These are phyloP conservation scores for Cryptococcus depauperatus DNA, from an alignment of 1,284 basidiomycete species.

Conservation along the genomic window DNA sequence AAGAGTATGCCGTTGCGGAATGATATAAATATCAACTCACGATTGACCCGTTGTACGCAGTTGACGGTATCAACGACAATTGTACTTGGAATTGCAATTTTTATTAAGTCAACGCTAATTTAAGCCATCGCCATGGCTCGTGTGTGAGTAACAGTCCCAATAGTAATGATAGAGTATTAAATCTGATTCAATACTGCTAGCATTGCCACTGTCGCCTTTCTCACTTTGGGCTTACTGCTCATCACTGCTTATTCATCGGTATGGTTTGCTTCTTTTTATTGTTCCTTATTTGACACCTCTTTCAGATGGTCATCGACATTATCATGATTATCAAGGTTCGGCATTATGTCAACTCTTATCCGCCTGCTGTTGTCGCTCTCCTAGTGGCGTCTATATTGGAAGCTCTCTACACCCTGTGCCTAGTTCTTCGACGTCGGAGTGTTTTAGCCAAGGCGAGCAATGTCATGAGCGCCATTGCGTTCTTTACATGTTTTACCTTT, in stretches of 20 bases:
- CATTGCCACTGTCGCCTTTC: too few relatives aligned
- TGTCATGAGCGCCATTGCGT: conserved; percentile 12
- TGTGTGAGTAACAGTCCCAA: too few relatives aligned
- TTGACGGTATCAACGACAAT: too few relatives aligned
- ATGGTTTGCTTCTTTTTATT: not conserved
- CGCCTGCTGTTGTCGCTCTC: conserved; percentile 24
- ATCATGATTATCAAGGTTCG: conserved; percentile 21
- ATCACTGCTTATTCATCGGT: conserved; percentile 12
- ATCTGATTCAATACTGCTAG: too few relatives aligned
- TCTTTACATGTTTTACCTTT: conserved; percentile 21
- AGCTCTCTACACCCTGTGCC: conserved; percentile 12
- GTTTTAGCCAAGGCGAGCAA: conserved; percentile 14
- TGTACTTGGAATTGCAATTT: too few relatives aligned
- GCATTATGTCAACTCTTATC: conserved; percentile 15
- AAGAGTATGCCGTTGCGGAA: too few relatives aligned
- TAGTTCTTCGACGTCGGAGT: conserved; percentile 14
- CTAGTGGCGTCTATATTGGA: conserved; percentile 22
- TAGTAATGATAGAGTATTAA: too few relatives aligned
- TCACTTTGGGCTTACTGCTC: conserved; percentile 4
- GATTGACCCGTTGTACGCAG: too few relatives aligned
- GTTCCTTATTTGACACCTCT: not conserved
- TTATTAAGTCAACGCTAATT: too few relatives aligned
- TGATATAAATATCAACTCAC: too few relatives aligned
- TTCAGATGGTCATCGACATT: conserved; percentile 26
- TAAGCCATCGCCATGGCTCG: too few relatives aligned